These are phyloP conservation scores for Globisporangium cystogenes DNA, from an alignment of 352 stramenopile genomes.

Conservation along the genomic window DNA sequence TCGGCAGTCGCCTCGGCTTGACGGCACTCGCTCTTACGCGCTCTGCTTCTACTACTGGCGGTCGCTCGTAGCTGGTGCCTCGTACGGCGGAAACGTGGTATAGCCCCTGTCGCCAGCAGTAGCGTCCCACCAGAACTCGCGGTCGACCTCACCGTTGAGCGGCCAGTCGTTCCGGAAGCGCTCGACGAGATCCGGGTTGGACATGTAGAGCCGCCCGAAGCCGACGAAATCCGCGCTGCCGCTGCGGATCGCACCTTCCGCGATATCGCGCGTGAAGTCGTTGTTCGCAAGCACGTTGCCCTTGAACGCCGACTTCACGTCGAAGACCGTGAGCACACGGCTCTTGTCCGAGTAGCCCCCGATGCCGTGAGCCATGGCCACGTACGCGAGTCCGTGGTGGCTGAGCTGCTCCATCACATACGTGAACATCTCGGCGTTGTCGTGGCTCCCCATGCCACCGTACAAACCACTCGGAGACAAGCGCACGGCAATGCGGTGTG, in stretches of 20 bases:
- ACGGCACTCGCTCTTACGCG: no score
- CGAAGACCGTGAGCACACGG: conserved; percentile 3
- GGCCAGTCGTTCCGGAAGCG: conserved; percentile 18
- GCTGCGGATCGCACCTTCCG: conserved; percentile 11
- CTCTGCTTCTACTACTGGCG: no score
- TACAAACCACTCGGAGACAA: conserved; percentile 12
- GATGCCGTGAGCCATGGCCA: conserved; percentile 7
- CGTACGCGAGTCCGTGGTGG: conserved; percentile 16
- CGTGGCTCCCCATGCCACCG: conserved; percentile 11
- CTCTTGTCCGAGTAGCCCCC: conserved; percentile 3
- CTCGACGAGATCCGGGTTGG: conserved; percentile 32
- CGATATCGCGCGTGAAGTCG: conserved; percentile 18
- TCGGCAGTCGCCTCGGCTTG: no score
- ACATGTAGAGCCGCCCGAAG: conserved; percentile 30
- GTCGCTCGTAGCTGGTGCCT: no score
- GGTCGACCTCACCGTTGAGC: conserved; percentile 11
- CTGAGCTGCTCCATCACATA: conserved; percentile 14
- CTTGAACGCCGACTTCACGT: conserved; percentile 4
- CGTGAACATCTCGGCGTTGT: conserved; percentile 19
- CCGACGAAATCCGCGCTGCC: conserved; percentile 16
- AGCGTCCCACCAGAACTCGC: background rate
- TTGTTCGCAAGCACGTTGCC: conserved; percentile 15
- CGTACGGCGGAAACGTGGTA: background rate
- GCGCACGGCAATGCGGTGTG: conserved; percentile 12
- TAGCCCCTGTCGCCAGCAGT: background rate